Evolutionary conservation across 169 alveolate genomes (phyloP).

Genomic region (Eimeria zaria): DNA sequence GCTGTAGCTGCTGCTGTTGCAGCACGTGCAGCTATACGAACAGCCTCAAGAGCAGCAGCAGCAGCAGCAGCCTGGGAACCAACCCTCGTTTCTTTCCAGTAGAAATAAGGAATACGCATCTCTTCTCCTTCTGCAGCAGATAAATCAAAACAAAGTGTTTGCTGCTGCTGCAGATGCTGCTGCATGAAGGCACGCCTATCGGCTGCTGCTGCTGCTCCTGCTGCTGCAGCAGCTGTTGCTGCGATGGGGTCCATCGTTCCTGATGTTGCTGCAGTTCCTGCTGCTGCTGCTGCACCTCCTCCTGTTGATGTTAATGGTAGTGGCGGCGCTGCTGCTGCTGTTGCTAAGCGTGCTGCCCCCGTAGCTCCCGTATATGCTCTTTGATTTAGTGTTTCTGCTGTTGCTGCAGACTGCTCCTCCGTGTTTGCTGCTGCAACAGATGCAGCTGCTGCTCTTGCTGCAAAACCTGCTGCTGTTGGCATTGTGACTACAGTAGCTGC

Average conservation of each 20-base stretch:
- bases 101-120: not conserved
- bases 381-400: not conserved
- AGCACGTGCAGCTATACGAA: not conserved
- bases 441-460: not conserved
- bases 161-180: not conserved
- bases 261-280: not conserved
- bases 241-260: not conserved
- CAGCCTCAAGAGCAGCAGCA: constrained; percentile 38
- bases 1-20: constrained; percentile 16
- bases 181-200: not conserved
- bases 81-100: constrained; percentile 4
- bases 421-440: constrained; percentile 10
- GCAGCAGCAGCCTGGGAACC: constrained; percentile 23
- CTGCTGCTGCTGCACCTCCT: not conserved
- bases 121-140: not conserved
- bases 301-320: not conserved
- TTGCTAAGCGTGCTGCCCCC: not conserved
- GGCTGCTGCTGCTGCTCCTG: not conserved
- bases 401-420: not conserved
- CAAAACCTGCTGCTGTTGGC: no score
- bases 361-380: not conserved
- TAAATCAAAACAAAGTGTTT: not conserved
- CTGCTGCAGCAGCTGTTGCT: not conserved
- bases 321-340: not conserved
- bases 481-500: not conserved